phyloP scores from a whole-genome alignment of 164 flowering plant genomes.

The Echeveria elegans region DNA sequence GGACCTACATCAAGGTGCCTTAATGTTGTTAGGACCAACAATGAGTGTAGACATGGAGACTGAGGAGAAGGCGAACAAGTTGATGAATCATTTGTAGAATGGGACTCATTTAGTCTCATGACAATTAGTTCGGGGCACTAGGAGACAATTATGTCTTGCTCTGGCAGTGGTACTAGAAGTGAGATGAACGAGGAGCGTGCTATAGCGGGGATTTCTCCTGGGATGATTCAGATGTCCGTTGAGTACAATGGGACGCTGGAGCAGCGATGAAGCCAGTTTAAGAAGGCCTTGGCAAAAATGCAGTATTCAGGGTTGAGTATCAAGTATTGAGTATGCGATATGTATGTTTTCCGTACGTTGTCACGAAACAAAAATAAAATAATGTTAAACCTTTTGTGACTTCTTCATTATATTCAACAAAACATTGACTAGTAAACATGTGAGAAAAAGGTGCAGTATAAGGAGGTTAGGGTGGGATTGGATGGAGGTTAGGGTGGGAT shows the following conservation, averaged over 20 bases:
- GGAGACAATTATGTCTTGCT: slow-evolving; percentile 95
- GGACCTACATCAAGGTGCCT: slow-evolving; percentile 82
- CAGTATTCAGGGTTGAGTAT: not conserved
- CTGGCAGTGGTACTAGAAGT: slow-evolving; percentile 87
- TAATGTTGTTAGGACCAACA: slow-evolving; percentile 89
- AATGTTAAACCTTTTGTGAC: too few relatives aligned
- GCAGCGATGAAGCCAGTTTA: slow-evolving; percentile 80
- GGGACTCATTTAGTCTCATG: slow-evolving; percentile 78
- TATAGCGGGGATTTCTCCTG: slow-evolving; percentile 77
- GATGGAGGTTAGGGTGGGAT: too few relatives aligned
- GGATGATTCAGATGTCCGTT: slow-evolving; percentile 78
- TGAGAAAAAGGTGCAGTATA: too few relatives aligned
- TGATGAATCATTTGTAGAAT: slow-evolving; percentile 71
- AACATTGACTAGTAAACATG: too few relatives aligned
- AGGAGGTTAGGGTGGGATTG: too few relatives aligned
- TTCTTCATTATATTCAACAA: too few relatives aligned
- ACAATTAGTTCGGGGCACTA: slow-evolving; percentile 91
- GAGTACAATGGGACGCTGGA: slow-evolving; percentile 77
- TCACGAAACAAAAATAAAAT: too few relatives aligned
- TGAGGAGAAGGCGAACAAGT: slow-evolving; percentile 58
- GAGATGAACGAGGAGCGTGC: slow-evolving; percentile 62
- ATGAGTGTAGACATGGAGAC: slow-evolving; percentile 95
- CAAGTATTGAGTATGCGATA: not conserved
- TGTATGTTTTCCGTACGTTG: too few relatives aligned
- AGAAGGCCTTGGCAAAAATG: slow-evolving; percentile 55